Evolutionary conservation across 139 green algal genomes (phyloP), one percentile per base, ranked within the genome.

Genomic region (Yamagishiella unicocca): DNA sequence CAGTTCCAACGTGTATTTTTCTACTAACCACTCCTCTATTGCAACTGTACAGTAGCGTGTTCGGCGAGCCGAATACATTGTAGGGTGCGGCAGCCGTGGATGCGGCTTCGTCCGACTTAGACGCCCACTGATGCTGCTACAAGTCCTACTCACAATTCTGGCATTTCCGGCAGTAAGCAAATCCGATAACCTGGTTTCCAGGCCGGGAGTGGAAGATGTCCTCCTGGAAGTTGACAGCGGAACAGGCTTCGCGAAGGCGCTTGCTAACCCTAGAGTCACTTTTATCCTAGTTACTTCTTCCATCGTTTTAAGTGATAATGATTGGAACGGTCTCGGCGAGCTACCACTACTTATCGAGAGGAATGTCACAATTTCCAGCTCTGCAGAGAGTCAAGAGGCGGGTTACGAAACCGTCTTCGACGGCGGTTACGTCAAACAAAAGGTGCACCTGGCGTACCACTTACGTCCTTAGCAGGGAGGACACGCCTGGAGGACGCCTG

Each of bases 121-220:
- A 58, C 17, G 50, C 12, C 12, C 50, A 17, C 50, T 12, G 50
- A 12, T 17, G 50, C 50, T 25, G 50, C 50, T 17, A 17, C 50
- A 17, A 58, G 17, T 75, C 31, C 67, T 75, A 35, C 67, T 75
- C 67, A n/a, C n/a, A n/a, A n/a, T n/a, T n/a, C n/a, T n/a, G n/a
- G n/a, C 67, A 50, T 75, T 14, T 33, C 38, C 8, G 33, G 33
- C 4, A 75, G 29, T 27, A 35, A 75, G 67, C 67, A 14, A 25
- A 25, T 75, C 10, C 17, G 33, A 50, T n/a, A 46, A 43, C n/a
- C 66, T 31, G 14, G n/a, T 45, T 74, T 22, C n/a, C 66, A 43
- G 9, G 9, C 42, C 33, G 66, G n/a, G 43, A 9, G n/a, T n/a
- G 27, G 42, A 29, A 45, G 45, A 75, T 50, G 33, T 75, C 19